Conservation (phyloP, 768 basidiomycete genomes). For the Boletus vinaceobasis region DNA sequence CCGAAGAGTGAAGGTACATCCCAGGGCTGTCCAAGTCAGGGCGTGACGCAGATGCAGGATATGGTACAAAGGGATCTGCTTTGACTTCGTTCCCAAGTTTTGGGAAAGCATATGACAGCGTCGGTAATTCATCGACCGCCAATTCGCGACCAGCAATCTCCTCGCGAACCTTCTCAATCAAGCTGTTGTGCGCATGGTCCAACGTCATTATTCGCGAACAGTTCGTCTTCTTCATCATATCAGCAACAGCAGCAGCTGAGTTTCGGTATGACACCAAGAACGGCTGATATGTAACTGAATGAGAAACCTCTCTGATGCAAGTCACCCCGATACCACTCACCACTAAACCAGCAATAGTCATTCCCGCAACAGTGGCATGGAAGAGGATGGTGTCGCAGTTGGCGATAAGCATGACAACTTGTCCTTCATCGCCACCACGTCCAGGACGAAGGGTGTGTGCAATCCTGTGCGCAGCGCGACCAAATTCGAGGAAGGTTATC, state of each 20-base stretch:
- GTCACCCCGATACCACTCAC: slow-evolving; percentile 30
- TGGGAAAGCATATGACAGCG: slow-evolving; percentile 33
- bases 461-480: slow-evolving; percentile 29
- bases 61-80: slow-evolving; percentile 8
- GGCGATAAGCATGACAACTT: slow-evolving; percentile 32
- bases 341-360: slow-evolving; percentile 27
- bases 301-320: slow-evolving; percentile 23
- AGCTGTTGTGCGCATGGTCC: slow-evolving; percentile 4
- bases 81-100: slow-evolving; percentile 32
- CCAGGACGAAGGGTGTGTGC: slow-evolving; percentile 21
- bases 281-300: slow-evolving; percentile 10
- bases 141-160: neutral
- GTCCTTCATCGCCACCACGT: slow-evolving; percentile 15
- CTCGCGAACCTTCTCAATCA: slow-evolving; percentile 9
- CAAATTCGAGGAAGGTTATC: slow-evolving; percentile 11
- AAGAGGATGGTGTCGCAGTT: slow-evolving; percentile 24
- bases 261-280: slow-evolving; percentile 32
- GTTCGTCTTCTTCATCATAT: slow-evolving; percentile 9
- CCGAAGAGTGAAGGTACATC: slow-evolving; percentile 15
- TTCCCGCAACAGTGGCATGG: slow-evolving; percentile 13
- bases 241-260: slow-evolving; percentile 1
- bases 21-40: neutral
- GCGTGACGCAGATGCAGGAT: neutral
- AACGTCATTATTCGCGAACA: slow-evolving; percentile 12
- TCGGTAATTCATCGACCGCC: slow-evolving; percentile 9